Percentiles rank a stretch among this genome's conserved stretches.
Conservation (phyloP, 768 basidiomycete species). For the Asterophora lycoperdoides region DNA sequence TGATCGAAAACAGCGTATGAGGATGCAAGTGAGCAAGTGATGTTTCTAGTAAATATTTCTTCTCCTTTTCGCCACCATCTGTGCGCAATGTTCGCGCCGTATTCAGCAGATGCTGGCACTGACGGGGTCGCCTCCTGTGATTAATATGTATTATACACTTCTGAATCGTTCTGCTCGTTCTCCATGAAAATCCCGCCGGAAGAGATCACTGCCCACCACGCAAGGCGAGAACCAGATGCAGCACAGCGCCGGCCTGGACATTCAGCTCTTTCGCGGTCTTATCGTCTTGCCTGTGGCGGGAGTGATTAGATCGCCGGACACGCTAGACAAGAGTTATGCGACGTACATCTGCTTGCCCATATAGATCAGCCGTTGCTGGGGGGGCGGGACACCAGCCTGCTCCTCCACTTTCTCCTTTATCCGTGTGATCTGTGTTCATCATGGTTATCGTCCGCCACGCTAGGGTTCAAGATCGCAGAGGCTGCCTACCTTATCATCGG, state of each 20-base stretch:
- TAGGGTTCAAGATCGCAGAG: not conserved
- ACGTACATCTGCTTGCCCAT: conserved; percentile 89
- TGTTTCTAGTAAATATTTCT: not conserved
- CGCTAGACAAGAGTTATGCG: not conserved
- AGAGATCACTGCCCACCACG: conserved; percentile 71
- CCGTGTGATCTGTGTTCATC: conserved; percentile 63
- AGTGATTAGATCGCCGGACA: not conserved
- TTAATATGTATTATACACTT: conserved; percentile 10
- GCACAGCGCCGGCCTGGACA: conserved; percentile 78
- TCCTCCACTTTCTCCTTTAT: conserved; percentile 99
- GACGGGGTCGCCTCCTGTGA: conserved; percentile 6
- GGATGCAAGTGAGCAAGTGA: not conserved
- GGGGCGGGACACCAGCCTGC: conserved; percentile 96
- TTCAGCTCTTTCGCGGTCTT: conserved; percentile 85
- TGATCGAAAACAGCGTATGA: not conserved
- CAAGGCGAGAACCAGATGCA: conserved; percentile 93
- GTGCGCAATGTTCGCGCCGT: not conserved
- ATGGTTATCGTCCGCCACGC: not conserved
- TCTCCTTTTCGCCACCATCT: not conserved
- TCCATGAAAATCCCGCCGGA: not conserved
- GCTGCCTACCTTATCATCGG: conserved; percentile 69
- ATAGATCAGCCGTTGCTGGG: conserved; percentile 92
- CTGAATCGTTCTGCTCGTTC: not conserved
- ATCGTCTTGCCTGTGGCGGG: conserved; percentile 73
- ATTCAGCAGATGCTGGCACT: not conserved